Conservation (phyloP, 2,329 filamentous ascomycete species). For the Ophiocordyceps camponoti-rufipedis region DNA sequence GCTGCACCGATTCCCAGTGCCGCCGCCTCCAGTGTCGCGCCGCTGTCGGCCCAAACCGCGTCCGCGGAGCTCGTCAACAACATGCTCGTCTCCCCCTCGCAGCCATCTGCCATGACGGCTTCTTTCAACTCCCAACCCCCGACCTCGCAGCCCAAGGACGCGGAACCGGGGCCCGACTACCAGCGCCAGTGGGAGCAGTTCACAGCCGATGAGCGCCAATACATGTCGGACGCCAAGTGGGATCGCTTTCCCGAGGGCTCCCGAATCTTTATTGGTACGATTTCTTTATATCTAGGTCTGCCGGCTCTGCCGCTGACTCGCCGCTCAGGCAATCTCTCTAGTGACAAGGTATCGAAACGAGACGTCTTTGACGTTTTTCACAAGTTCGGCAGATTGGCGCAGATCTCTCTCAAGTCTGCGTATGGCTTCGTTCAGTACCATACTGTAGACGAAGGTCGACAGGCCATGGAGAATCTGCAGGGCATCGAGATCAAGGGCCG, state of each 20-base stretch:
- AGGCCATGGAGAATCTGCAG: conserved; percentile 62
- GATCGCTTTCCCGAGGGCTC: conserved; percentile 63
- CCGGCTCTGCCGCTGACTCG: neutral
- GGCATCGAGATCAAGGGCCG: conserved; percentile 70
- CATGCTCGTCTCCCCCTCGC: conserved; percentile 10
- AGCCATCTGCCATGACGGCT: conserved; percentile 8
- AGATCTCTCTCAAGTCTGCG: conserved; percentile 90
- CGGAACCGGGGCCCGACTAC: conserved; percentile 24
- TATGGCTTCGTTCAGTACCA: conserved; percentile 96
- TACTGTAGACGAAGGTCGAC: conserved; percentile 52
- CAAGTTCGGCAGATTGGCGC: conserved; percentile 67
- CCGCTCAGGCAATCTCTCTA: conserved; percentile 64
- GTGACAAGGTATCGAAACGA: conserved; percentile 80
- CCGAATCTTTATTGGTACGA: conserved; percentile 59
- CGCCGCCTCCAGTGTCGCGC: conserved; percentile 10
- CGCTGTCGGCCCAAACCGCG: conserved; percentile 13
- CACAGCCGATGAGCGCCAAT: conserved; percentile 51
- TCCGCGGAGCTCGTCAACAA: conserved; percentile 14
- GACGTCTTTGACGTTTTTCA: conserved; percentile 89
- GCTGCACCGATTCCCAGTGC: conserved; percentile 12
- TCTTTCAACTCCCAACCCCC: conserved; percentile 14
- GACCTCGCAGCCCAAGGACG: conserved; percentile 13
- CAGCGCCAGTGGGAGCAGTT: conserved; percentile 57
- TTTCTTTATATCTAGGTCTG: neutral
- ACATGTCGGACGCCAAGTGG: conserved; percentile 65